phyloP scores from a whole-genome alignment of 371 early-diverging fungal genomes.

The Synchytrium microbalum region DNA sequence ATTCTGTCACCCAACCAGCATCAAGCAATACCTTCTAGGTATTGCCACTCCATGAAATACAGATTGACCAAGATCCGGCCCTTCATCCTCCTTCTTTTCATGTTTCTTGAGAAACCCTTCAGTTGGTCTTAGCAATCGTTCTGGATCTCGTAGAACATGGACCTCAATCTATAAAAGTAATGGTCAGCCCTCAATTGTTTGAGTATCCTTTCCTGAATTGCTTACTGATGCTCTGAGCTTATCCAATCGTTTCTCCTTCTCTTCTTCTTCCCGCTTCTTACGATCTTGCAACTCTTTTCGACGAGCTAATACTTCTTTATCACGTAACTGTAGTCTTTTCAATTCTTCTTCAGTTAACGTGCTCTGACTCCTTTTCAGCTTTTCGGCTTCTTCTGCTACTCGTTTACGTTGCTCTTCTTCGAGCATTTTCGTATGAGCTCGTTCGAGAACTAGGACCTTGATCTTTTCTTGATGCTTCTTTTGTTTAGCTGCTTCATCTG shows the following conservation, averaged over 20 bases:
- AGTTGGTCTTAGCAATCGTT: slow-evolving; percentile 16
- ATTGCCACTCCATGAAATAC: not conserved
- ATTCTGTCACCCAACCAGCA: not conserved
- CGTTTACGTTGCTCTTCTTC: slow-evolving; percentile 14
- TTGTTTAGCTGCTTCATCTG: slow-evolving; percentile 14
- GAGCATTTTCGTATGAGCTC: not conserved
- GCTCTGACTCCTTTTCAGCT: slow-evolving; percentile 8
- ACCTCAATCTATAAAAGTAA: slow-evolving; percentile 9
- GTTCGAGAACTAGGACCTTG: not conserved
- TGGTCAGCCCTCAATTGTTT: not conserved
- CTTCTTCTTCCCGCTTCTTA: slow-evolving; percentile 1
- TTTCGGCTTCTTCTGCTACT: slow-evolving; percentile 10
- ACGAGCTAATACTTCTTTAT: not conserved
- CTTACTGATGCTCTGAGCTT: slow-evolving; percentile 10
- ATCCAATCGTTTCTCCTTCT: not conserved
- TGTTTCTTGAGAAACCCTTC: slow-evolving; percentile 14
- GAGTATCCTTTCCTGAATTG: not conserved
- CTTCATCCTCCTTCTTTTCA: slow-evolving; percentile 3
- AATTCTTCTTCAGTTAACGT: not conserved
- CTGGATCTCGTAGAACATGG: slow-evolving; percentile 10
- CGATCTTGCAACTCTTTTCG: slow-evolving; percentile 2
- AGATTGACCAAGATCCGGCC: not conserved
- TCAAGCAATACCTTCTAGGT: slow-evolving; percentile 8
- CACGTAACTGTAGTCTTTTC: slow-evolving; percentile 2
- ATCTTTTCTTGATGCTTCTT: not conserved